Percentiles rank a stretch among this genome's conserved stretches.
Evolutionary conservation across 768 basidiomycete genomes (phyloP).

Genomic region (Mycena filopes): DNA sequence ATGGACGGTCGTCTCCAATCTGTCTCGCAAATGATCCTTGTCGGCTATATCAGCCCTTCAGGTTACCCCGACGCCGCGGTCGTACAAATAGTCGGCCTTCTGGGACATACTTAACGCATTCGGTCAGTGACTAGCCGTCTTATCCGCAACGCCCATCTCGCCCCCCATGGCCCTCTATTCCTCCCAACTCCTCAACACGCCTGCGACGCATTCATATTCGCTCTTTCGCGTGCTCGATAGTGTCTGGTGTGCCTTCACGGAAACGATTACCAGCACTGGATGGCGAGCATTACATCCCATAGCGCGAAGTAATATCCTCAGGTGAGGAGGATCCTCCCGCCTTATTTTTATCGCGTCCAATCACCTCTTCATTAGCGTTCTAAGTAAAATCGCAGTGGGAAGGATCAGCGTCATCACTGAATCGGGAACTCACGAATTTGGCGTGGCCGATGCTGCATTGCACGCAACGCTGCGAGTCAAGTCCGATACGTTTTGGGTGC

Average conservation of each 20-base stretch:
- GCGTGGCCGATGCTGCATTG: constrained; percentile 3
- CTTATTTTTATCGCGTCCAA: neutral
- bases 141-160: neutral
- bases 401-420: constrained; percentile 22
- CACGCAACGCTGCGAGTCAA: constrained; percentile 21
- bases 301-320: constrained; percentile 18
- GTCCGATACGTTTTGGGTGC: constrained; percentile 30
- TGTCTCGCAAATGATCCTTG: no score
- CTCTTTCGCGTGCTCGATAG: constrained; percentile 24
- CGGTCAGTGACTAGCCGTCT: neutral
- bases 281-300: constrained; percentile 21
- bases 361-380: constrained; percentile 9
- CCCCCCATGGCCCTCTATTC: constrained; percentile 22
- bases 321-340: constrained; percentile 2
- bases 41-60: neutral
- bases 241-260: constrained; percentile 26
- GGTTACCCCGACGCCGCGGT: neutral
- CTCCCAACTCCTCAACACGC: constrained; percentile 30
- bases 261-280: constrained; percentile 17
- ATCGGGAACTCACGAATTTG: constrained; percentile 8
- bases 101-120: neutral
- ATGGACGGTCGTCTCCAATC: neutral
- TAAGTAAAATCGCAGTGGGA: constrained; percentile 22
- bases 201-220: constrained; percentile 31
- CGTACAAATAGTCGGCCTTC: no score